Evolutionary conservation across 345 rosid genomes (phyloP), one percentile per base, ranked within the genome.

Genomic region (Moricandia moricandioides): DNA sequence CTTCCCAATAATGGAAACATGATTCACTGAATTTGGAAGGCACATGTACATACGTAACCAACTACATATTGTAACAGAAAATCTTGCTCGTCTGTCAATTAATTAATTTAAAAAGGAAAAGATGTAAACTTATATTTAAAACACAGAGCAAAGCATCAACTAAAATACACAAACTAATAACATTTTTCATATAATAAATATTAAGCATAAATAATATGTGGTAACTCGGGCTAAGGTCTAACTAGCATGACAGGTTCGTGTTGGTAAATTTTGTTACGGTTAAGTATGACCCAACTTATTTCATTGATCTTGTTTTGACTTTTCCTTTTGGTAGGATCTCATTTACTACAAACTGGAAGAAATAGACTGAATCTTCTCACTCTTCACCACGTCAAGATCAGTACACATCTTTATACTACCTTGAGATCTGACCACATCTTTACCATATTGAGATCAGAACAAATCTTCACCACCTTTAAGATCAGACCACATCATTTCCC

Each of bases 21-120:
- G 72, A 62, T 66, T 74, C 72, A 43, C 12, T 66, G 78, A 31
- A 66, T 45, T 66, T 66, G 72, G 26, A 55, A 52, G 10, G 37
- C 72, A 74, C 71, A 57, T 65, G 35, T 9, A 5, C n/a, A 26
- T 54, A 63, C 21, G 61, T 24, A 66, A 13, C 71, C 16, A 73
- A 49, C 21, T 6, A 45, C 52, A 13, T 12, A 43, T 13, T 45
- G 52, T 45, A 45, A 45, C 52, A 45, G 7, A 17, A 45, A 45
- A 33, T 33, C 8, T 33, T 33, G 37, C 37, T 45, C 7, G 7
- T 5, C 52, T n/a, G 52, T 5, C n/a, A 45, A n/a, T 45, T 45
- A 43, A 45, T 45, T 45, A n/a, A 45, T 13, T n/a, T 45, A 1
- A 5, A 45, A 45, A 45, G 52, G 52, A n/a, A 45, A 45, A 45